These are phyloP conservation scores for Colletotrichum coccodes DNA, from an alignment of 2,329 filamentous ascomycete genomes.

Conservation along the genomic window DNA sequence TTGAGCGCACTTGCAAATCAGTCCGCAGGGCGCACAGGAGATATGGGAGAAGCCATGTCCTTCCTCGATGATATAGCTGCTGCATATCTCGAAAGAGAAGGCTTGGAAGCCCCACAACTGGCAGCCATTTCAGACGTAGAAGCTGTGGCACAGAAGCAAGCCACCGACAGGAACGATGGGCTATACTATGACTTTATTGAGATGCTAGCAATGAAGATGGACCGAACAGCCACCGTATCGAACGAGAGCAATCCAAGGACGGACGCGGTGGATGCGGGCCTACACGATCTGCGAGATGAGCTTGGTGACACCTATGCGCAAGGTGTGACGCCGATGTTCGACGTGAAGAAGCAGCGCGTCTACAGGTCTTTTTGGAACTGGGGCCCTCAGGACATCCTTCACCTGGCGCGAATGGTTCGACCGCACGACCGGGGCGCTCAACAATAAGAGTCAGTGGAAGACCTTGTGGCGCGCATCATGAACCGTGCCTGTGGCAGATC, in stretches of 20 bases:
- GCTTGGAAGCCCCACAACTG: neutral
- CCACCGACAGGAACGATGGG: neutral
- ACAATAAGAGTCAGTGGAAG: slow-evolving; percentile 35
- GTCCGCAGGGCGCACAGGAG: slow-evolving; percentile 61
- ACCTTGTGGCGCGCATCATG: too few relatives aligned
- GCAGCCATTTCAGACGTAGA: neutral
- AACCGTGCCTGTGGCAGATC: too few relatives aligned
- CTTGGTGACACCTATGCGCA: too few relatives aligned
- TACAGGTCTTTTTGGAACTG: too few relatives aligned
- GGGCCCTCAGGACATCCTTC: too few relatives aligned
- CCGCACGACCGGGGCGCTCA: too few relatives aligned
- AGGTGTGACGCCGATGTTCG: too few relatives aligned
- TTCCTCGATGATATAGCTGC: neutral
- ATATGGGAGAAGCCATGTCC: neutral
- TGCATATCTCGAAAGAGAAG: neutral
- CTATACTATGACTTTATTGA: neutral
- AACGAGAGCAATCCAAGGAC: neutral
- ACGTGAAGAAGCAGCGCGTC: too few relatives aligned
- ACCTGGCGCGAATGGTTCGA: too few relatives aligned
- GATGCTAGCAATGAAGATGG: neutral
- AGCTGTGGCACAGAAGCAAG: neutral
- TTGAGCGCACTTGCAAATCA: slow-evolving; percentile 92
- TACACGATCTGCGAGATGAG: slow-evolving; percentile 21
- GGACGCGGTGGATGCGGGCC: neutral
- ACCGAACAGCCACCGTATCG: too few relatives aligned